Percentiles rank a stretch among this genome's conserved stretches.
Conservation (phyloP, 208 protist species). For the Wallacemonas sp. region DNA sequence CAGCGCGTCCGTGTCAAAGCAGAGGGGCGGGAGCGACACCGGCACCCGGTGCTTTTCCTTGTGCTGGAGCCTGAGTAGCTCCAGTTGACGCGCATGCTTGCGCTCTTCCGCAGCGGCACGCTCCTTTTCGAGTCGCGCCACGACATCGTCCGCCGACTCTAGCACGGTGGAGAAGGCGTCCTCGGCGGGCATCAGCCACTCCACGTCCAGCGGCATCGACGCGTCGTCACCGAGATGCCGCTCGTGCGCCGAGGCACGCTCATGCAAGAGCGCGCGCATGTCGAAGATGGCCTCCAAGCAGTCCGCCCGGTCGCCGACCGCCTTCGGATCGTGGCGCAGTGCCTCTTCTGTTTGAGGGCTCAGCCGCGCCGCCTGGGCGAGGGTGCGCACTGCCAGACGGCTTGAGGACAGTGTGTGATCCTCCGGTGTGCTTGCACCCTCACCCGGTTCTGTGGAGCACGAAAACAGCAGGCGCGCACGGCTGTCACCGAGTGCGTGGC, state of each 20-base stretch:
- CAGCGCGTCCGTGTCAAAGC: conserved; percentile 64
- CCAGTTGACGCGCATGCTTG: conserved; percentile 30
- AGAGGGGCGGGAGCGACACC: conserved; percentile 35
- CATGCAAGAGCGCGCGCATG: conserved; percentile 4
- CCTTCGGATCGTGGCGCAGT: not conserved
- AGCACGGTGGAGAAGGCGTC: conserved; percentile 15
- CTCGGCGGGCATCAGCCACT: conserved; percentile 8
- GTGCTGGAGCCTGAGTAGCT: conserved; percentile 34
- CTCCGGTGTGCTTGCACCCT: no score
- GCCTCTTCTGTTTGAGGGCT: not conserved
- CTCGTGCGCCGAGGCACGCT: conserved; percentile 7
- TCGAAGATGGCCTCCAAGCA: conserved; percentile 64
- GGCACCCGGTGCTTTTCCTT: conserved; percentile 27
- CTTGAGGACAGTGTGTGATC: not conserved
- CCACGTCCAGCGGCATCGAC: not conserved
- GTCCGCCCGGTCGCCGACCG: conserved; percentile 17
- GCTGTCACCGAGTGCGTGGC: not conserved
- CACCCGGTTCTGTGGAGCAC: not conserved
- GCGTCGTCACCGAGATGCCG: conserved; percentile 21
- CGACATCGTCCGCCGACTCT: conserved; percentile 11
- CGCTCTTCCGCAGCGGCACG: conserved; percentile 14
- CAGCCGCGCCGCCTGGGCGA: conserved; percentile 25
- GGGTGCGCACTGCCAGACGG: conserved; percentile 31
- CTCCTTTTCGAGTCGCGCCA: conserved; percentile 16
- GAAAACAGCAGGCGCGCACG: conserved; percentile 3